Evolutionary conservation across 305 asterid species (phyloP).

Genomic region (Fraxinus platypoda): DNA sequence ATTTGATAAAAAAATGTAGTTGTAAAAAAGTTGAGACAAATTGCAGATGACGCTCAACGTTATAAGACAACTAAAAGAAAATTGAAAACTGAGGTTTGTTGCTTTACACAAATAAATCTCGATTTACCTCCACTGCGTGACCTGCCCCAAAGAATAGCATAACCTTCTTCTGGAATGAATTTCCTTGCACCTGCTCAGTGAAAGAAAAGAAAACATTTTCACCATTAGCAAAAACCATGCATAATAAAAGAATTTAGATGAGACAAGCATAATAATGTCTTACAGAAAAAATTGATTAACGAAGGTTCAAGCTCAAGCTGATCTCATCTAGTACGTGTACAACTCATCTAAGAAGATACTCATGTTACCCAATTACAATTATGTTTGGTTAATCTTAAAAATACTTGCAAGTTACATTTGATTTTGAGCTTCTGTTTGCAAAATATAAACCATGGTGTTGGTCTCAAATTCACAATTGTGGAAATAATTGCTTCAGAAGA

Average conservation of each 20-base stretch:
- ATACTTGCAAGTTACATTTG: background rate
- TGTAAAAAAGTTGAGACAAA: background rate
- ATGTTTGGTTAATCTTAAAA: background rate
- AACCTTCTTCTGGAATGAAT: constrained; percentile 92
- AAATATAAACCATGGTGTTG: background rate
- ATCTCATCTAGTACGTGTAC: constrained; percentile 4
- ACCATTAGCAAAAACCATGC: background rate
- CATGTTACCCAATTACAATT: background rate
- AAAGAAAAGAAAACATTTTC: constrained; percentile 6
- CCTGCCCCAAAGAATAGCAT: constrained; percentile 77
- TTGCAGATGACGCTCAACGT: background rate
- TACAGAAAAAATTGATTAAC: background rate
- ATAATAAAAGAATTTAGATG: background rate
- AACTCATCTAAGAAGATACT: constrained; percentile 8
- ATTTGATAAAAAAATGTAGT: background rate
- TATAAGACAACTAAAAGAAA: constrained; percentile 1
- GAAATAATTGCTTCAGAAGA: background rate
- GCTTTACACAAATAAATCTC: background rate
- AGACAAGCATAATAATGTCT: constrained; percentile 5
- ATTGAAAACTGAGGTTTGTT: background rate
- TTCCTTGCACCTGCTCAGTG: constrained; percentile 67
- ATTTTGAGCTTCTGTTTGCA: background rate
- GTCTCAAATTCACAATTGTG: background rate
- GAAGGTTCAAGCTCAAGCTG: background rate
- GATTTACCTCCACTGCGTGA: constrained; percentile 68